Percentiles rank a stretch among this genome's conserved stretches.
Evolutionary conservation across 164 flowering plant species (phyloP).

Genomic region (Taxillus chinensis): DNA sequence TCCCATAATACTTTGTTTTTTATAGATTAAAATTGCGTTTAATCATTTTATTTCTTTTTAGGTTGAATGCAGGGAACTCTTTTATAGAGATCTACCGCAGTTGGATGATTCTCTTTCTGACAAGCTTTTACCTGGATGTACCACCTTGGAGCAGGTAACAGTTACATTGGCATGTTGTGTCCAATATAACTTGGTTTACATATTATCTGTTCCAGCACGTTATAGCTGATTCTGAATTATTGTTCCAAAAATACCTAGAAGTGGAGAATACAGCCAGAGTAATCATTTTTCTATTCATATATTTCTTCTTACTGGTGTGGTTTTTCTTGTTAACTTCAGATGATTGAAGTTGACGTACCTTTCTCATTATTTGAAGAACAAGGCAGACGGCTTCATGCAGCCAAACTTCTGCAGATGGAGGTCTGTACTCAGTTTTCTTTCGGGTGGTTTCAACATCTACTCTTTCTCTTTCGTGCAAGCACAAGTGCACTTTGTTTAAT

Average conservation of each 20-base stretch:
- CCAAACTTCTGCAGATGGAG: constrained; percentile 76
- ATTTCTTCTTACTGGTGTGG: background rate
- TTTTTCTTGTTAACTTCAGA: constrained; percentile 30
- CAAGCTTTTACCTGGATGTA: constrained; percentile 72
- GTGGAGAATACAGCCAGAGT: constrained; percentile 82
- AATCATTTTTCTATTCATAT: constrained; percentile 23
- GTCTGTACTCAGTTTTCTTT: constrained; percentile 14
- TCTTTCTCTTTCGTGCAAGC: no score
- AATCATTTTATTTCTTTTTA: constrained; percentile 11
- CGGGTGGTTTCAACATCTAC: no score
- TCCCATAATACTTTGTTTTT: background rate
- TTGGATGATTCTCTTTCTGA: constrained; percentile 79
- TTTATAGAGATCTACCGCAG: constrained; percentile 72
- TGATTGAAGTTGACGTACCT: constrained; percentile 82
- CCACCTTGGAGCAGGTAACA: constrained; percentile 54
- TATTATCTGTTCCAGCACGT: background rate
- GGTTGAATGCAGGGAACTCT: constrained; percentile 90
- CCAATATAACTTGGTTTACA: background rate
- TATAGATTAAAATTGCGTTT: background rate
- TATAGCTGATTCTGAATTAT: constrained; percentile 18
- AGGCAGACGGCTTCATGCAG: constrained; percentile 87
- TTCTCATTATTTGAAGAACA: constrained; percentile 81
- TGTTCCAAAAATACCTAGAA: constrained; percentile 56
- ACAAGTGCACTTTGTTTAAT: no score
- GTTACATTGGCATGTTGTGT: background rate